phyloP scores from a whole-genome alignment of 805 yeast species.

The Candida berthetii region DNA sequence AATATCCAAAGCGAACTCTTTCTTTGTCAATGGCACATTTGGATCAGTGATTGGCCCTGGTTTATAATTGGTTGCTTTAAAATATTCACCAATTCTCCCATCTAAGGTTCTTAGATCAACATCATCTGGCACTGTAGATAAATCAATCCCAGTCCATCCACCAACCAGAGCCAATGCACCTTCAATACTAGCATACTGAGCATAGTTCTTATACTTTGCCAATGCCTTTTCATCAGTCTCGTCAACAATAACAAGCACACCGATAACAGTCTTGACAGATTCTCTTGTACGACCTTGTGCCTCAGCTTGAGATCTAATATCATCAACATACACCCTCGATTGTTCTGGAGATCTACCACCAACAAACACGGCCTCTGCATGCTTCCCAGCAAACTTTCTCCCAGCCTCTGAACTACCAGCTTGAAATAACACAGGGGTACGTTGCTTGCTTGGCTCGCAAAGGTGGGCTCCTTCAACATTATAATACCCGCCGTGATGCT shows the following conservation, averaged over 20 bases:
- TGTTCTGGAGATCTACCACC: conserved; percentile 26
- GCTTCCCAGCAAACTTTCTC: conserved; percentile 33
- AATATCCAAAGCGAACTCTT: conserved; percentile 23
- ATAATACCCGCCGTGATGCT: conserved; percentile 32
- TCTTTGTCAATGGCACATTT: conserved; percentile 24
- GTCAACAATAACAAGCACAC: conserved; percentile 30
- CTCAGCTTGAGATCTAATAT: conserved; percentile 25
- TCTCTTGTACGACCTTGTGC: conserved; percentile 28
- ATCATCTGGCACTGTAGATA: conserved; percentile 27
- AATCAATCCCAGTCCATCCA: conserved; percentile 40
- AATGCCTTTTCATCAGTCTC: conserved; percentile 34
- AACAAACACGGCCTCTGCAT: conserved; percentile 36
- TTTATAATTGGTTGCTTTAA: background rate
- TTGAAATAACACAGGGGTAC: conserved; percentile 36
- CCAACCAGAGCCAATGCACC: conserved; percentile 38
- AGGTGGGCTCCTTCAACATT: conserved; percentile 32
- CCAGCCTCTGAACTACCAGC: conserved; percentile 38
- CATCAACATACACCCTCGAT: conserved; percentile 23
- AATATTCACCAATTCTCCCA: conserved; percentile 6
- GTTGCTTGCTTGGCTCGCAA: conserved; percentile 29
- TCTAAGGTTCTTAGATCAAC: conserved; percentile 1
- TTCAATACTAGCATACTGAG: conserved; percentile 29
- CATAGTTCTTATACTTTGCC: conserved; percentile 24
- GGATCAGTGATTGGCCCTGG: conserved; percentile 21
- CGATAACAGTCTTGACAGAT: conserved; percentile 31